A percentile compares a stretch with the other conserved stretches of the same genome.
phyloP scores from a whole-genome alignment of 2,329 filamentous ascomycete species.

The Aspergillus clavatus region DNA sequence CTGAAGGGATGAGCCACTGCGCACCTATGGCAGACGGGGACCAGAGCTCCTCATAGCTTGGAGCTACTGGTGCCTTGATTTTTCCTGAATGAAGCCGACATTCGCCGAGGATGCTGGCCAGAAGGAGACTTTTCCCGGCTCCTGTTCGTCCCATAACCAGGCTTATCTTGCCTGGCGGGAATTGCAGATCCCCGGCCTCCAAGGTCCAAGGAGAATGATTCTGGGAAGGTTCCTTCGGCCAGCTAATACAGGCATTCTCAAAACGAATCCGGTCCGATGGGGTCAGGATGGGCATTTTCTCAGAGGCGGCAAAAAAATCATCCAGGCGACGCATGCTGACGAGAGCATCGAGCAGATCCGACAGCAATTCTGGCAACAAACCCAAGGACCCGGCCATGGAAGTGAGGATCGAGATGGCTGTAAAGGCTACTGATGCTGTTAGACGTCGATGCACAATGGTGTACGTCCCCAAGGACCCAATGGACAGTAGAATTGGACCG shows the following conservation, averaged over 20 bases:
- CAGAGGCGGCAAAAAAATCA: constrained; percentile 44
- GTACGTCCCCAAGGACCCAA: constrained; percentile 63
- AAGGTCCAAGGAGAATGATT: constrained; percentile 62
- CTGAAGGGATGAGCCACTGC: constrained; percentile 66
- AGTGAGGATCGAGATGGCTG: constrained; percentile 66
- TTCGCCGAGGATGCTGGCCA: constrained; percentile 69
- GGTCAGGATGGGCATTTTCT: constrained; percentile 54
- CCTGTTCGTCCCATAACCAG: constrained; percentile 72
- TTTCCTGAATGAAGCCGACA: constrained; percentile 61
- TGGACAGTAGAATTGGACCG: constrained; percentile 67
- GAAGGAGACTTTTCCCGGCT: constrained; percentile 67
- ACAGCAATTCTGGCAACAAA: constrained; percentile 66
- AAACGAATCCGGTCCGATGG: constrained; percentile 59
- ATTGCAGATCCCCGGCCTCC: constrained; percentile 59
- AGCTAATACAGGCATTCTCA: constrained; percentile 60
- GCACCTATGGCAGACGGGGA: constrained; percentile 49
- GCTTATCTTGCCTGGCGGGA: constrained; percentile 65
- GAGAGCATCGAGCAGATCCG: constrained; percentile 62
- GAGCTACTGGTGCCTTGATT: constrained; percentile 48
- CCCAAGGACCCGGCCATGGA: constrained; percentile 63
- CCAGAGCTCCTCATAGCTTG: constrained; percentile 48
- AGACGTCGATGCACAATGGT: constrained; percentile 57
- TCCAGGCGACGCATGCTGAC: constrained; percentile 65
- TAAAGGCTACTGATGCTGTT: constrained; percentile 68
- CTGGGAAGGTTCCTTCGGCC: constrained; percentile 58